These are phyloP conservation scores for Oryza meyeriana DNA, from an alignment of 176 grass and related monocot genomes.

Conservation along the genomic window DNA sequence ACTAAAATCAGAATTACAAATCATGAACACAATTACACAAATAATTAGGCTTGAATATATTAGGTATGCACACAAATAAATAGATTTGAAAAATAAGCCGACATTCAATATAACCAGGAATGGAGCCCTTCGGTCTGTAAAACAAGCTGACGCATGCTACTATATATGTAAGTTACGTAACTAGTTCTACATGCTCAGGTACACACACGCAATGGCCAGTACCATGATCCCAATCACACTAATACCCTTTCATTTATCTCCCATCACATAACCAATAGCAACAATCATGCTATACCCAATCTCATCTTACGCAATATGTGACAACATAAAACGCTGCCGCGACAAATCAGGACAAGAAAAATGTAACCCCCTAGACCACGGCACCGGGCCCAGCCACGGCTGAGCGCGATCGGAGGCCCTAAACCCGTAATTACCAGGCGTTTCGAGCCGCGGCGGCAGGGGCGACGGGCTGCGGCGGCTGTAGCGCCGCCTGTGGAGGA, in stretches of 20 bases:
- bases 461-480: neutral
- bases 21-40: neutral
- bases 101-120: neutral
- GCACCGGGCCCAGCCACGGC: neutral
- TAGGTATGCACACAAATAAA: neutral
- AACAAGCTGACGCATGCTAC: too few species aligned
- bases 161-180: neutral
- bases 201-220: neutral
- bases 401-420: neutral
- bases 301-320: neutral
- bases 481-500: conserved; percentile 9
- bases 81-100: neutral
- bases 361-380: neutral
- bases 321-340: neutral
- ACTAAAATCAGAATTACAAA: neutral
- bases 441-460: neutral
- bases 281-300: neutral
- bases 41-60: neutral
- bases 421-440: conserved; percentile 10
- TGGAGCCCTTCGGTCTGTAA: too few species aligned
- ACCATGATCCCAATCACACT: neutral
- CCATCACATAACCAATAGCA: neutral
- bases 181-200: neutral
- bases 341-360: conserved; percentile 14
- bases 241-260: neutral